Evolutionary conservation across 2,329 filamentous ascomycete species (phyloP).

Genomic region (Stylonectria norvegica): DNA sequence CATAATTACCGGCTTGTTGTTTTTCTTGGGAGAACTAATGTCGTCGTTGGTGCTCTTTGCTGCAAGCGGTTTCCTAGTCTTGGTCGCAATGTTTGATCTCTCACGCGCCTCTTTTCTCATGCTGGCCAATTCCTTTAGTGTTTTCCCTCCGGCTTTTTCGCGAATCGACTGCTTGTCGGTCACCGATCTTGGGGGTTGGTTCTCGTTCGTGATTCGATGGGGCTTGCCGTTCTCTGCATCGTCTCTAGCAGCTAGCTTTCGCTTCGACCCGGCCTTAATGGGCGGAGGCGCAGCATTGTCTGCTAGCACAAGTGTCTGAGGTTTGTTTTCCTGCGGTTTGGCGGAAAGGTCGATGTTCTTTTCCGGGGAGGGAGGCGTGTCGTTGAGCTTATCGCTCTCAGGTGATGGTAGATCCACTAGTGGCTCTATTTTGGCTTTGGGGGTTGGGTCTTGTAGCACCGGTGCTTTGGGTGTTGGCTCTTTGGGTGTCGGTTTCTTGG

Average conservation of each 20-base stretch:
- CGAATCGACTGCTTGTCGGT: constrained; percentile 29
- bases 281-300: constrained; percentile 16
- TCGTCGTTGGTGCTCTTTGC: constrained; percentile 60
- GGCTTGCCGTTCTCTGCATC: constrained; percentile 43
- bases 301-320: constrained; percentile 1
- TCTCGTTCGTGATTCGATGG: constrained; percentile 27
- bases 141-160: constrained; percentile 38
- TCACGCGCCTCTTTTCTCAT: constrained; percentile 41
- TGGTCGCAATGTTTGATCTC: constrained; percentile 25
- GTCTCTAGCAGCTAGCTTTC: constrained; percentile 55
- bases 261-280: constrained; percentile 51
- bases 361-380: background rate
- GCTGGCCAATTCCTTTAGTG: constrained; percentile 45
- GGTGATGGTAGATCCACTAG: constrained; percentile 23
- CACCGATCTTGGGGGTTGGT: constrained; percentile 18
- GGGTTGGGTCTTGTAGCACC: no score
- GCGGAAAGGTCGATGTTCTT: background rate
- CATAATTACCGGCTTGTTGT: constrained; percentile 28
- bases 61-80: constrained; percentile 47
- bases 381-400: constrained; percentile 23
- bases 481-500: constrained; percentile 25
- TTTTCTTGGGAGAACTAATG: constrained; percentile 57
- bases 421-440: constrained; percentile 22
- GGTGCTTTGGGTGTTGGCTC: constrained; percentile 30
- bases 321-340: constrained; percentile 2